Conservation (phyloP, 2,329 filamentous ascomycete species). For the Ceratocystis ficicola region DNA sequence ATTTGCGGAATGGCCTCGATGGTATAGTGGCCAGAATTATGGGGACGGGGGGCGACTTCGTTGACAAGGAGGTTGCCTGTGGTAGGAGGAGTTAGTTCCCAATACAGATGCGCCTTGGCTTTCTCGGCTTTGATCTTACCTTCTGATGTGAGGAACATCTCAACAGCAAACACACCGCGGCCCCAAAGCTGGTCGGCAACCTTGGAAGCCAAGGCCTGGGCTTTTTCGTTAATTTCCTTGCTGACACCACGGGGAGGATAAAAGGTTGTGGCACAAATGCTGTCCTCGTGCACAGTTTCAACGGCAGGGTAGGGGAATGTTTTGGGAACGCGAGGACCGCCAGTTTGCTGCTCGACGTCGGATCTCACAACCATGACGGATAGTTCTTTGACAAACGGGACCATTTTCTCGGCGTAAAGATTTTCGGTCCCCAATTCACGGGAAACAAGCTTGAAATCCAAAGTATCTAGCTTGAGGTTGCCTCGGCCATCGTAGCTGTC, state of each 20-base stretch:
- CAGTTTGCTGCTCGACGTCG: constrained; percentile 43
- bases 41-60: constrained; percentile 68
- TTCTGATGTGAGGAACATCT: constrained; percentile 79
- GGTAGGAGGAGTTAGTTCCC: constrained; percentile 10
- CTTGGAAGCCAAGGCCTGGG: constrained; percentile 63
- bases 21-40: constrained; percentile 91
- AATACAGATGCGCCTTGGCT: constrained; percentile 13
- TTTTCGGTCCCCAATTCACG: constrained; percentile 53
- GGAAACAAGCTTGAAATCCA: constrained; percentile 48
- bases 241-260: constrained; percentile 65
- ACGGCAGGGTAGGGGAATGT: constrained; percentile 72
- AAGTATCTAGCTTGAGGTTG: constrained; percentile 41
- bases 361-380: constrained; percentile 93
- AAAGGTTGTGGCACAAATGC: constrained; percentile 86
- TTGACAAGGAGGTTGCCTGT: constrained; percentile 59
- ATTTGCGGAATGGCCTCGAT: constrained; percentile 79
- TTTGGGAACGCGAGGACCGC: constrained; percentile 34
- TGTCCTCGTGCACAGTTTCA: constrained; percentile 91
- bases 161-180: constrained; percentile 88
- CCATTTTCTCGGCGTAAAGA: constrained; percentile 84
- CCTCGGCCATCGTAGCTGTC: constrained; percentile 86
- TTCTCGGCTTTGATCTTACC: constrained; percentile 31
- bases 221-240: constrained; percentile 46
- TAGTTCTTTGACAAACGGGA: constrained; percentile 72
- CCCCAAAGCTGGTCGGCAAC: constrained; percentile 73